These are phyloP conservation scores for Bjerkandera adusta DNA, from an alignment of 1,284 basidiomycete species.

Conservation along the genomic window DNA sequence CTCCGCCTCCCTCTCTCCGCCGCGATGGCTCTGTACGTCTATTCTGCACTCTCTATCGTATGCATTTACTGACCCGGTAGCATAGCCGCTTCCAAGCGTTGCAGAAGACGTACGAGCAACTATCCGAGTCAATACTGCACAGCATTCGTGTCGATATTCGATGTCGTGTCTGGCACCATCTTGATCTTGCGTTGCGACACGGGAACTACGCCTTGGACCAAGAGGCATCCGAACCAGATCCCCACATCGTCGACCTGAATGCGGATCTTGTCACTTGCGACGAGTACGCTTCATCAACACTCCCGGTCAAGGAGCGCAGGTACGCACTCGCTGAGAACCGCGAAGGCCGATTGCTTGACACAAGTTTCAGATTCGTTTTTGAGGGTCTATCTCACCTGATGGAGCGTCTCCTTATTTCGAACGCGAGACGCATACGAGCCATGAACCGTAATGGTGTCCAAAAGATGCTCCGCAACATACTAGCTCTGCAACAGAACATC, in stretches of 20 bases:
- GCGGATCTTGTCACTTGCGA: conserved; percentile 78
- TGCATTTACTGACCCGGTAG: conserved; percentile 14
- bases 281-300: conserved; percentile 60
- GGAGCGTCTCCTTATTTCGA: conserved; percentile 79
- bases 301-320: conserved; percentile 68
- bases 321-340: conserved; percentile 35
- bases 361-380: conserved; percentile 71
- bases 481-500: conserved; percentile 91
- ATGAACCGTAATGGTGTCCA: conserved; percentile 81
- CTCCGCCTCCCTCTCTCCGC: conserved; percentile 76
- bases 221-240: conserved; percentile 88
- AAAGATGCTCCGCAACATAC: conserved; percentile 89
- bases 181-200: conserved; percentile 79
- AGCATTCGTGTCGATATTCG: conserved; percentile 90
- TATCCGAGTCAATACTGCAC: conserved; percentile 84
- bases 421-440: conserved; percentile 69
- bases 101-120: conserved; percentile 85
- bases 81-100: conserved; percentile 86
- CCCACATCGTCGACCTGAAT: conserved; percentile 88
- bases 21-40: conserved; percentile 83
- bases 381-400: conserved; percentile 85
- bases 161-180: conserved; percentile 80
- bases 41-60: not conserved
- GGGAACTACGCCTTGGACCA: conserved; percentile 81
- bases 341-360: not conserved